Conservation (phyloP, 768 basidiomycete genomes). For the Austroboletus festivus region DNA sequence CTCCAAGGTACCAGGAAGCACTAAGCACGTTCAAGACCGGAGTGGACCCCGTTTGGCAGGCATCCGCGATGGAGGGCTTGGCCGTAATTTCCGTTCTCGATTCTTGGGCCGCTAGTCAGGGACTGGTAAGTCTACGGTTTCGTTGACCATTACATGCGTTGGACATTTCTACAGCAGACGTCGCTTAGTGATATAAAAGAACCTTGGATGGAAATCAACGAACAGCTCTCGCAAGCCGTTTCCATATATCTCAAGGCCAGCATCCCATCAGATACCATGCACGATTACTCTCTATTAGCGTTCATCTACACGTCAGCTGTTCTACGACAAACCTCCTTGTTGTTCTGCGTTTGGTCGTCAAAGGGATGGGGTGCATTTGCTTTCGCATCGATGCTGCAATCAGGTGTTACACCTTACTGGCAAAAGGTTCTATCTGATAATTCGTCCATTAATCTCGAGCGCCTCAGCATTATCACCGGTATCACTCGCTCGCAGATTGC, state of each 20-base stretch:
- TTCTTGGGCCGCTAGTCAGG: slow-evolving; percentile 76
- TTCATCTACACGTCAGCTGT: slow-evolving; percentile 66
- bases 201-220: slow-evolving; percentile 72
- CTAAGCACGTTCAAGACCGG: slow-evolving; percentile 68
- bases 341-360: slow-evolving; percentile 80
- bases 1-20: slow-evolving; percentile 80
- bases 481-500: slow-evolving; percentile 71
- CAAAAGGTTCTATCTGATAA: slow-evolving; percentile 55
- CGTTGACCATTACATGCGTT: slow-evolving; percentile 1
- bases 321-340: slow-evolving; percentile 68
- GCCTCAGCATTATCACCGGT: slow-evolving; percentile 64
- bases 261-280: slow-evolving; percentile 48
- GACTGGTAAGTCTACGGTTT: slow-evolving; percentile 49
- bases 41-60: slow-evolving; percentile 86
- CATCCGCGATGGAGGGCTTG: slow-evolving; percentile 81
- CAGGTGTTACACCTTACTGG: slow-evolving; percentile 54
- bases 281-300: slow-evolving; percentile 59
- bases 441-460: slow-evolving; percentile 55
- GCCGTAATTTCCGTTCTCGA: slow-evolving; percentile 78
- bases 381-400: slow-evolving; percentile 70
- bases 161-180: slow-evolving; percentile 44
- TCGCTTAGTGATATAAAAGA: slow-evolving; percentile 53
- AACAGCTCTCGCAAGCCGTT: slow-evolving; percentile 66
- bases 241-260: slow-evolving; percentile 58
- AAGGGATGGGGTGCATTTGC: slow-evolving; percentile 85